A percentile compares a stretch with the other conserved stretches of the same genome.
Conservation (phyloP, 805 yeast species). For the Ogataea sp. region DNA sequence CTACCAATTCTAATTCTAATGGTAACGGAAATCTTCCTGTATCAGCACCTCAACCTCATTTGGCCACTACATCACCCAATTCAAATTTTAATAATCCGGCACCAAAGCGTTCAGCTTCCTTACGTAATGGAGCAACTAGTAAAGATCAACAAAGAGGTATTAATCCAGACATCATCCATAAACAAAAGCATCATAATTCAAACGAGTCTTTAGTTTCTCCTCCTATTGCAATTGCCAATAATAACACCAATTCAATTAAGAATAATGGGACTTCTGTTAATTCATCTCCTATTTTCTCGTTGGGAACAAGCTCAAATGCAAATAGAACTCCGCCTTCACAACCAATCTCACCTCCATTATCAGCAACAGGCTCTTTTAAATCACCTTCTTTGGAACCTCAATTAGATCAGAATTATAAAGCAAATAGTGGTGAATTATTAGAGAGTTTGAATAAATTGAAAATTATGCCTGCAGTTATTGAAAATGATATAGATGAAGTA, state of each 20-base stretch:
- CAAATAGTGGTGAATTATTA: conserved; percentile 14
- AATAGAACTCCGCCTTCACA: conserved; percentile 6
- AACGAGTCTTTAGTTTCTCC: neutral
- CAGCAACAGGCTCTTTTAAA: conserved; percentile 9
- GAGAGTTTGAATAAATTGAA: conserved; percentile 19
- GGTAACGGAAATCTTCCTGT: too few species aligned
- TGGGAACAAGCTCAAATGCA: too few species aligned
- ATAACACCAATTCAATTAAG: too few species aligned
- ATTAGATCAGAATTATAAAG: neutral
- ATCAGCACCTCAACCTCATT: neutral
- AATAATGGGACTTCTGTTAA: neutral
- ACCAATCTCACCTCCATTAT: conserved; percentile 12
- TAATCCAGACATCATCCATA: conserved; percentile 2
- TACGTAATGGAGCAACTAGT: neutral
- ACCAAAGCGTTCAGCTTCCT: conserved; percentile 6
- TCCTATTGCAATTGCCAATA: too few species aligned
- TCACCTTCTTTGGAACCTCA: conserved; percentile 9
- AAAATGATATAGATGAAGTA: conserved; percentile 25
- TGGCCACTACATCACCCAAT: neutral
- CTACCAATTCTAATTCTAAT: neutral
- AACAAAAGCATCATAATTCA: neutral
- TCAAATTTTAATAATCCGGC: conserved; percentile 3
- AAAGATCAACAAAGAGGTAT: neutral
- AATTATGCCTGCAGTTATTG: conserved; percentile 24
- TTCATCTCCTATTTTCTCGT: too few species aligned